Percentiles rank a stretch among this genome's conserved stretches.
Evolutionary conservation across 2,329 filamentous ascomycete species (phyloP).

Genomic region (Simplicillium aogashimaense): DNA sequence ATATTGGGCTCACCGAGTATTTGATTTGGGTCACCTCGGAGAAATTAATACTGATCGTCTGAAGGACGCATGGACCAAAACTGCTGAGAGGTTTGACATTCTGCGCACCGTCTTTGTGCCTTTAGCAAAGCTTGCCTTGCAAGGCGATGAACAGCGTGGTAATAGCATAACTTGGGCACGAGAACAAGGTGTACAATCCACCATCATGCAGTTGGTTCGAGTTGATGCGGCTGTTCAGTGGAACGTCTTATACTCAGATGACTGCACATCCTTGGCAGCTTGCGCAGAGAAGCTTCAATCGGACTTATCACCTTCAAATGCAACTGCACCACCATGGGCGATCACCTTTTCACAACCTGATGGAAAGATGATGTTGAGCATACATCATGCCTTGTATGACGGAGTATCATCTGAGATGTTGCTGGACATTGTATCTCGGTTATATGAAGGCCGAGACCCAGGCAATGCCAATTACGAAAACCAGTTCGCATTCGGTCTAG

Average conservation of each 20-base stretch:
- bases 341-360: slow-evolving; percentile 20
- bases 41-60: slow-evolving; percentile 17
- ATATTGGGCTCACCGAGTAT: slow-evolving; percentile 28
- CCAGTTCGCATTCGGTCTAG: slow-evolving; percentile 10
- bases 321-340: slow-evolving; percentile 21
- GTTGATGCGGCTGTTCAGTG: slow-evolving; percentile 6
- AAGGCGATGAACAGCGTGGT: not conserved
- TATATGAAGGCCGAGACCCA: slow-evolving; percentile 3
- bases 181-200: slow-evolving; percentile 8
- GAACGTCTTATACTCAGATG: slow-evolving; percentile 1
- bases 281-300: slow-evolving; percentile 4
- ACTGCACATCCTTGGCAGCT: slow-evolving; percentile 2
- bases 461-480: not conserved
- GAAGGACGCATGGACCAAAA: slow-evolving; percentile 17
- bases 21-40: slow-evolving; percentile 15
- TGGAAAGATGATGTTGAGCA: slow-evolving; percentile 22
- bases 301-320: slow-evolving; percentile 6
- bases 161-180: slow-evolving; percentile 8
- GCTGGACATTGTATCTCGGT: slow-evolving; percentile 23
- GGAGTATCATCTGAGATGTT: slow-evolving; percentile 45
- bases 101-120: slow-evolving; percentile 25
- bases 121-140: slow-evolving; percentile 9
- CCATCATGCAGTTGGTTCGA: slow-evolving; percentile 10
- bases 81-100: slow-evolving; percentile 18
- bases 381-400: slow-evolving; percentile 56